These are phyloP conservation scores for Puccinia brachypodii DNA, from an alignment of 1,284 basidiomycete species.

Conservation along the genomic window DNA sequence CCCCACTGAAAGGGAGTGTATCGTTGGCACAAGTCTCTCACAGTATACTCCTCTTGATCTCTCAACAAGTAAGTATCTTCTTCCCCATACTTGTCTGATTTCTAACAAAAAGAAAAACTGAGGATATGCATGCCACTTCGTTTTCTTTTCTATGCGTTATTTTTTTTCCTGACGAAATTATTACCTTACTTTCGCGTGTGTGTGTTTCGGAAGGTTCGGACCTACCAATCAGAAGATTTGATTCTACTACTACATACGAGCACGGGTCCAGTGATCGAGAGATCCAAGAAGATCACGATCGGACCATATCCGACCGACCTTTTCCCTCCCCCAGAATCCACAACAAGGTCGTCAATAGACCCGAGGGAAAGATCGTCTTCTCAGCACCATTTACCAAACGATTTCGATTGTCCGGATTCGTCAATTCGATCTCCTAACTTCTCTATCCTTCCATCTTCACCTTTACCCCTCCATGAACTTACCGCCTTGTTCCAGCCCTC, in stretches of 20 bases:
- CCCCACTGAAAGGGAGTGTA: not conserved
- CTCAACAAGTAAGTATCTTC: not conserved
- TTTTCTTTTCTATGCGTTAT: no score
- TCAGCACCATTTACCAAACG: not conserved
- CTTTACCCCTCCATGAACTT: not conserved
- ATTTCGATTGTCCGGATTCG: not conserved
- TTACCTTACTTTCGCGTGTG: not conserved
- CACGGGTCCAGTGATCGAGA: slow-evolving; percentile 11
- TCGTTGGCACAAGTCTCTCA: not conserved
- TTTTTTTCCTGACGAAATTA: not conserved
- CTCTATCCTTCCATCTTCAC: not conserved
- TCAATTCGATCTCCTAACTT: not conserved
- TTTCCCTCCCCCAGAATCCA: not conserved
- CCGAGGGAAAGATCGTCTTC: not conserved
- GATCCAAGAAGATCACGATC: not conserved
- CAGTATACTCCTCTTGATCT: not conserved
- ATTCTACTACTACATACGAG: not conserved
- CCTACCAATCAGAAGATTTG: not conserved
- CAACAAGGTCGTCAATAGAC: not conserved
- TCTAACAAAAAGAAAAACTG: no score
- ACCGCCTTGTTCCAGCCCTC: not conserved
- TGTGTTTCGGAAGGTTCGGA: not conserved
- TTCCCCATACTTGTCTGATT: not conserved
- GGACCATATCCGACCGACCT: not conserved
- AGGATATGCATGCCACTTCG: no score